phyloP scores from a whole-genome alignment of 73 alveolate genomes.

The Paramecium octaurelia region DNA sequence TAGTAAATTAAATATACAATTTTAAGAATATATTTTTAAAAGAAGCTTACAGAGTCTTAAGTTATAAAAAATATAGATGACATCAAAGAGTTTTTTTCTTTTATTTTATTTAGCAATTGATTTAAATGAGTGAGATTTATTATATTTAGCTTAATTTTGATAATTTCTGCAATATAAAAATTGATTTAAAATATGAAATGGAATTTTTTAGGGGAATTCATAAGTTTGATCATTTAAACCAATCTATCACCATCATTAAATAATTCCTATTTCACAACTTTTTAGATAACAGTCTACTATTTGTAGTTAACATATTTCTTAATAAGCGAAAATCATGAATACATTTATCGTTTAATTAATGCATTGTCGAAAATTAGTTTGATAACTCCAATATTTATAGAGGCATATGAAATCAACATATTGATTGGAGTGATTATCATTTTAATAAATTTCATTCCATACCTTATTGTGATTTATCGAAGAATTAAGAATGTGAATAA shows the following conservation, averaged over 20 bases:
- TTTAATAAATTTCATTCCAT: background rate
- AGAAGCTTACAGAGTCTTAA: background rate
- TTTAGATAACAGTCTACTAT: background rate
- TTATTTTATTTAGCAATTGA: background rate
- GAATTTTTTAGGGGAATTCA: background rate
- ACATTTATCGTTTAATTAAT: constrained; percentile 5
- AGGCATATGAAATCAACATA: background rate
- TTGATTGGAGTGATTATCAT: background rate
- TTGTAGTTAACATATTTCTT: background rate
- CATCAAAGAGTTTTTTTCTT: background rate
- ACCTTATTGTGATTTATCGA: background rate
- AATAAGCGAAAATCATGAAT: background rate
- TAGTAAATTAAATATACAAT: background rate
- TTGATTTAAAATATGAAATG: background rate
- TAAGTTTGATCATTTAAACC: background rate
- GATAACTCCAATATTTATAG: background rate
- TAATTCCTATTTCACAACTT: background rate
- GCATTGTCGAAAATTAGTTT: background rate
- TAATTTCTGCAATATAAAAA: background rate
- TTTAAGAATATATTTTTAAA: too few relatives aligned
- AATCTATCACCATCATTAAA: background rate
- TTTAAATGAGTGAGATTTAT: background rate
- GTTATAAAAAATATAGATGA: background rate
- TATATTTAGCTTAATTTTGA: background rate
- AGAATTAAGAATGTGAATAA: background rate